phyloP scores from a whole-genome alignment of 1,284 basidiomycete species.

The Retiboletus fuscus region DNA sequence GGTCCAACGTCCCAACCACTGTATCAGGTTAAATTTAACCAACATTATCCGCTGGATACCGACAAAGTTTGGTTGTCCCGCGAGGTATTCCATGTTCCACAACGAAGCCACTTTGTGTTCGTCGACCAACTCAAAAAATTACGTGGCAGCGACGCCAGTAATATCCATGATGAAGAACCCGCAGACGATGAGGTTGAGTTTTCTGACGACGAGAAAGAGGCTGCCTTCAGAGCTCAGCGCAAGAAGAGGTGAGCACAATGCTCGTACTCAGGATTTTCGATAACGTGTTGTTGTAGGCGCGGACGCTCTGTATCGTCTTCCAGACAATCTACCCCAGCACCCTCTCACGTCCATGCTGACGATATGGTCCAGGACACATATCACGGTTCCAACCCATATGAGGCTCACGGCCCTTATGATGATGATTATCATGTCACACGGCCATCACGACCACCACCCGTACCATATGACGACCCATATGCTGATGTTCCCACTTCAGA shows the following conservation, averaged over 20 bases:
- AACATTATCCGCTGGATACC: constrained; percentile 66
- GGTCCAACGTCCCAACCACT: constrained; percentile 87
- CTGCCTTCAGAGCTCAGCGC: constrained; percentile 68
- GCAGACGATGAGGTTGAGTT: constrained; percentile 89
- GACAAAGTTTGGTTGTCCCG: constrained; percentile 65
- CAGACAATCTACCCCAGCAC: constrained; percentile 64
- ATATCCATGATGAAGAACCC: constrained; percentile 90
- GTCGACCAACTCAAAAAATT: constrained; percentile 70
- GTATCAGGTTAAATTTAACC: constrained; percentile 82
- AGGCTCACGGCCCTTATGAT: constrained; percentile 73
- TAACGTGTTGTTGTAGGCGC: constrained; percentile 54
- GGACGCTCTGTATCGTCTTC: constrained; percentile 64
- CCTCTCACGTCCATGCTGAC: constrained; percentile 65
- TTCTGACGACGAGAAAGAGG: constrained; percentile 90
- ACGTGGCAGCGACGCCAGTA: constrained; percentile 93
- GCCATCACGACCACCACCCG: constrained; percentile 68
- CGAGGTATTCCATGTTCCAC: constrained; percentile 82
- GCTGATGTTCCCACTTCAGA: constrained; percentile 60
- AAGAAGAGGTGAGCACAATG: constrained; percentile 63
- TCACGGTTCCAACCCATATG: constrained; percentile 69
- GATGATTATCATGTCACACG: constrained; percentile 63
- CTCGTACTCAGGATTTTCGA: constrained; percentile 16
- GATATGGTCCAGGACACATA: constrained; percentile 61
- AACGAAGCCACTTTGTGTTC: constrained; percentile 82
- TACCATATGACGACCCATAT: constrained; percentile 83